phyloP scores from a whole-genome alignment of 2,329 filamentous ascomycete species.

The Trichothecium sympodiale region DNA sequence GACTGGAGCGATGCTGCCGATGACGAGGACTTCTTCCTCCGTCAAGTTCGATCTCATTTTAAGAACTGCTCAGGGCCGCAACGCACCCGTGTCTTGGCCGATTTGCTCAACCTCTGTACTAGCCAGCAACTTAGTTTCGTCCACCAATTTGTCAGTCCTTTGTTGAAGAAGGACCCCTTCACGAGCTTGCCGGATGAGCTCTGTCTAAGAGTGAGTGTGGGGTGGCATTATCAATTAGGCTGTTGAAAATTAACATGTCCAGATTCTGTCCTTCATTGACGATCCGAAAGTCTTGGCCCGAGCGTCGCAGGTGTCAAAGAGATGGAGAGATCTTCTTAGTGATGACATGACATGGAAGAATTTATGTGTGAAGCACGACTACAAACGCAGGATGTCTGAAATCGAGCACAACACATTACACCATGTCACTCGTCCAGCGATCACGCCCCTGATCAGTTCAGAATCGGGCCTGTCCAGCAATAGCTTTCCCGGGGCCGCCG shows the following conservation, averaged over 20 bases:
- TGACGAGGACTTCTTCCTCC: slow-evolving; percentile 72
- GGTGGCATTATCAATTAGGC: background rate
- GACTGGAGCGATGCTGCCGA: slow-evolving; percentile 72
- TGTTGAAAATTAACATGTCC: slow-evolving; percentile 3
- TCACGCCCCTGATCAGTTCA: slow-evolving; percentile 17
- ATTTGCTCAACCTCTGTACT: slow-evolving; percentile 86
- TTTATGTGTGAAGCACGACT: slow-evolving; percentile 91
- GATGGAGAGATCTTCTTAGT: slow-evolving; percentile 86
- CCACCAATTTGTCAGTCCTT: slow-evolving; percentile 86
- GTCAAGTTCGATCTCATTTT: slow-evolving; percentile 72
- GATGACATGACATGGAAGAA: slow-evolving; percentile 99
- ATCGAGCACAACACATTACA: slow-evolving; percentile 24
- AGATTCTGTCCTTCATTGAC: slow-evolving; percentile 95
- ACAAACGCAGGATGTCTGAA: slow-evolving; percentile 50
- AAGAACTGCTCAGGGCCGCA: slow-evolving; percentile 64
- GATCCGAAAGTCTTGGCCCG: slow-evolving; percentile 89
- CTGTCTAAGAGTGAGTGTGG: slow-evolving; percentile 65
- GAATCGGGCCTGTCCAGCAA: slow-evolving; percentile 26
- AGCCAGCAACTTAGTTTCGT: slow-evolving; percentile 94
- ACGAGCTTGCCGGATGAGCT: slow-evolving; percentile 85
- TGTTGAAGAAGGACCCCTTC: slow-evolving; percentile 94
- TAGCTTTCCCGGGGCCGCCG: slow-evolving; percentile 33
- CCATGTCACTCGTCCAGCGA: slow-evolving; percentile 17
- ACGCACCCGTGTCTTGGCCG: slow-evolving; percentile 71
- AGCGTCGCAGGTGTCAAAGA: slow-evolving; percentile 88